phyloP scores from a whole-genome alignment of 2,329 filamentous ascomycete genomes.

The Pestalotiopsis sp. region DNA sequence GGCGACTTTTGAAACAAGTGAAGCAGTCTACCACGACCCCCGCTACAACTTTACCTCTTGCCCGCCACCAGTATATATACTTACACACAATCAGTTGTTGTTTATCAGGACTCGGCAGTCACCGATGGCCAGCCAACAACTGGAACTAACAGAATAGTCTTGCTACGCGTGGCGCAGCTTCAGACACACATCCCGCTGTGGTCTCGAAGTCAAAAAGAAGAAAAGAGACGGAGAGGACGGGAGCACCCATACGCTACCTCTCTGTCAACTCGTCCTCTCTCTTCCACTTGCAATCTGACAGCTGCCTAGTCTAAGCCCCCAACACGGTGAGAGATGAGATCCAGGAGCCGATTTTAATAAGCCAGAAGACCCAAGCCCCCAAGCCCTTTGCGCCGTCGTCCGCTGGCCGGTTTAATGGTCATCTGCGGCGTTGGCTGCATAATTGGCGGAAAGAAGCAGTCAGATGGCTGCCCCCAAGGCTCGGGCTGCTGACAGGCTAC shows the following conservation, averaged over 20 bases:
- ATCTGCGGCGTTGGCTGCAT: constrained; percentile 10
- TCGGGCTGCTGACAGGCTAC: constrained; percentile 9
- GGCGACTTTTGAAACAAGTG: not conserved
- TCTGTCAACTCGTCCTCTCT: not conserved
- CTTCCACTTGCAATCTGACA: not conserved
- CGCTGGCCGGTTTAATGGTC: constrained; percentile 8
- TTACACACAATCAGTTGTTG: not conserved
- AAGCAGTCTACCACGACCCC: not conserved
- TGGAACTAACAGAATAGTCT: not conserved
- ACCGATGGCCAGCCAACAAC: not conserved
- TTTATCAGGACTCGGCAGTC: not conserved
- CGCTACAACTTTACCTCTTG: not conserved
- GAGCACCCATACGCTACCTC: not conserved
- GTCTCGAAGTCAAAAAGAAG: not conserved
- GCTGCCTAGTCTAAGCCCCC: constrained; percentile 11
- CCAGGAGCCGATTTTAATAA: not conserved
- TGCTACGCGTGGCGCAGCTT: not conserved
- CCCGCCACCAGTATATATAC: not conserved
- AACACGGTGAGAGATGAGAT: constrained; percentile 4
- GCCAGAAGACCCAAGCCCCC: not conserved
- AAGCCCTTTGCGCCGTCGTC: not conserved
- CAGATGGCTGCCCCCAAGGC: constrained; percentile 3
- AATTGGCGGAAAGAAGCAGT: constrained; percentile 3
- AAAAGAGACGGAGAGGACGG: not conserved
- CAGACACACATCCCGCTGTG: not conserved